These are phyloP conservation scores for Hypocrella siamensis DNA, from an alignment of 2,329 filamentous ascomycete species.

Conservation along the genomic window DNA sequence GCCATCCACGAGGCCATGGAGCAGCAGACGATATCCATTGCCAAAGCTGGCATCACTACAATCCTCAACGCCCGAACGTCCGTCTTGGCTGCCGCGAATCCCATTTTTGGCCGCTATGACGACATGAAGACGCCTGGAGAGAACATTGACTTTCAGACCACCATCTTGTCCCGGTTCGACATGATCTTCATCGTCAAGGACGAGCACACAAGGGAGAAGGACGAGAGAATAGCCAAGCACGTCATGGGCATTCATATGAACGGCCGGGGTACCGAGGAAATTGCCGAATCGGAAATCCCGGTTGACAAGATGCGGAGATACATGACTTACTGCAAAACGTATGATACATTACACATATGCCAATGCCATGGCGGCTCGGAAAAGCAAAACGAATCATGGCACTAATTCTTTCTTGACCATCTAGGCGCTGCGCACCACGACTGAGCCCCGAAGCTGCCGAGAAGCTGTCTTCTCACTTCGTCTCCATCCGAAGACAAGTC, in stretches of 20 bases:
- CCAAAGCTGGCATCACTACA: constrained; percentile 95
- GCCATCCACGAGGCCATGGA: constrained; percentile 99
- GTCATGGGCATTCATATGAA: constrained; percentile 98
- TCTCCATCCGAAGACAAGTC: constrained; percentile 87
- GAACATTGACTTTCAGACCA: constrained; percentile 99
- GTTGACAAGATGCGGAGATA: constrained; percentile 97
- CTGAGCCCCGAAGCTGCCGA: constrained; percentile 83
- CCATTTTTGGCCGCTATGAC: constrained; percentile 94
- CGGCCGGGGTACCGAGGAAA: constrained; percentile 65
- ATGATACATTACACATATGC: too few species aligned
- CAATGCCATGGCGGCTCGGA: too few species aligned
- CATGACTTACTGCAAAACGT: constrained; percentile 93
- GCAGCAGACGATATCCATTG: constrained; percentile 97
- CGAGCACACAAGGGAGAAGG: constrained; percentile 76
- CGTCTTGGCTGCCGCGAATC: constrained; percentile 88
- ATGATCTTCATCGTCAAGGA: constrained; percentile 99
- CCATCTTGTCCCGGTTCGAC: constrained; percentile 93
- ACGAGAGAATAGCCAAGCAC: constrained; percentile 89
- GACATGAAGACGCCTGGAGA: constrained; percentile 95
- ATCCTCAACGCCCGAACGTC: constrained; percentile 94
- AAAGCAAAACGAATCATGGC: too few species aligned
- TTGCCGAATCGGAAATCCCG: constrained; percentile 72
- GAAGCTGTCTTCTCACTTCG: constrained; percentile 93
- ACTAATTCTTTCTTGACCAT: too few species aligned
- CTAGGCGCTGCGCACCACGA: constrained; percentile 76